Conservation (phyloP, 2,329 filamentous ascomycete species). For the Byssothecium circinans region DNA sequence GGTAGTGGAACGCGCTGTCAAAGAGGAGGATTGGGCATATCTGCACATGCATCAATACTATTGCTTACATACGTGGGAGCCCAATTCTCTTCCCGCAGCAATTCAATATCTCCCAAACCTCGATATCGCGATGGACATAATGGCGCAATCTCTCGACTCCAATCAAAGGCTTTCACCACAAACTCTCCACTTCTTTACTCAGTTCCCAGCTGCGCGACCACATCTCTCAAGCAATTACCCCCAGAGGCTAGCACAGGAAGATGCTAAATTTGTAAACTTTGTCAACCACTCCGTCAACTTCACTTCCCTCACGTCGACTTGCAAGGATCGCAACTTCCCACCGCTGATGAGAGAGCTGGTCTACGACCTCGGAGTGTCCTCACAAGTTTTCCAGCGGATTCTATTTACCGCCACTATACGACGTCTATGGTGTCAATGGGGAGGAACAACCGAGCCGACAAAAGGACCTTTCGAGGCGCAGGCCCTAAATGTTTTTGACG, state of each 20-base stretch:
- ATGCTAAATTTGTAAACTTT: slow-evolving; percentile 41
- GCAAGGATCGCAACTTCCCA: slow-evolving; percentile 47
- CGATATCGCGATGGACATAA: slow-evolving; percentile 33
- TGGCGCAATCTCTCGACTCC: slow-evolving; percentile 50
- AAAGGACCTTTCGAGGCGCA: slow-evolving; percentile 11
- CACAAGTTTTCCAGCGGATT: slow-evolving; percentile 56
- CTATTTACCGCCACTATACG: slow-evolving; percentile 57
- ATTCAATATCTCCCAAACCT: slow-evolving; percentile 40
- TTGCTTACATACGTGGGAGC: slow-evolving; percentile 34
- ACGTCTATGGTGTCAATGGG: slow-evolving; percentile 38
- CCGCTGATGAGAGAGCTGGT: slow-evolving; percentile 61
- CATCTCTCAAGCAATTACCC: slow-evolving; percentile 27
- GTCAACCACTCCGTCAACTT: slow-evolving; percentile 40
- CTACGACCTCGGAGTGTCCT: slow-evolving; percentile 52
- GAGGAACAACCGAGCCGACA: not conserved
- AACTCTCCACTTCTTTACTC: slow-evolving; percentile 50
- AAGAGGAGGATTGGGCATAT: slow-evolving; percentile 30
- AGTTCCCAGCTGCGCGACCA: slow-evolving; percentile 50
- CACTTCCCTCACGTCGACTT: slow-evolving; percentile 16
- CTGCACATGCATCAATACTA: slow-evolving; percentile 36
- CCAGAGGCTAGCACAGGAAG: slow-evolving; percentile 37
- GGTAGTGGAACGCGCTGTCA: slow-evolving; percentile 41
- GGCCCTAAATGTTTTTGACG: slow-evolving; percentile 4
- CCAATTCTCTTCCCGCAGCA: slow-evolving; percentile 39
- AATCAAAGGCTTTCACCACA: slow-evolving; percentile 48